Conservation (phyloP, 2,329 filamentous ascomycete genomes). For the Phyllosticta ampelicida region DNA sequence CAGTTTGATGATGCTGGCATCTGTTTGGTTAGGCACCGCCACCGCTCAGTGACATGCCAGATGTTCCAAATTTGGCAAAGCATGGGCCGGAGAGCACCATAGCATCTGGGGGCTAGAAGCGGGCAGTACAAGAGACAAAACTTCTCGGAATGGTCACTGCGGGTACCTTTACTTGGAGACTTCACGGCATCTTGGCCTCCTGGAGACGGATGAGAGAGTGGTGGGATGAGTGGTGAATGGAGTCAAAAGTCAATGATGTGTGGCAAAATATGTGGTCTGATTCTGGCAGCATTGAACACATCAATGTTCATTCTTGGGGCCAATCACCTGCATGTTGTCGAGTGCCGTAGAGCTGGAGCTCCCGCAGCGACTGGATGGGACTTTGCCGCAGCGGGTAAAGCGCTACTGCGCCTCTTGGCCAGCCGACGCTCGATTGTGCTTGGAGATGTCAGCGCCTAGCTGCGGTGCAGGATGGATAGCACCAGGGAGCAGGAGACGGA, state of each 20-base stretch:
- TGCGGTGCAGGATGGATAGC: background rate
- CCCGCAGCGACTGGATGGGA: background rate
- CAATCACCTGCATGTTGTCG: conserved; percentile 67
- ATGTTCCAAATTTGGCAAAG: background rate
- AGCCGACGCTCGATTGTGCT: background rate
- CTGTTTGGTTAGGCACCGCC: background rate
- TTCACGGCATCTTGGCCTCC: background rate
- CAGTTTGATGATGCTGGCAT: background rate
- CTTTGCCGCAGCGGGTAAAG: background rate
- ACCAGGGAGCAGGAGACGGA: background rate
- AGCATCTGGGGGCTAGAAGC: background rate
- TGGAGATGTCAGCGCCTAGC: background rate
- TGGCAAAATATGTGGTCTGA: background rate
- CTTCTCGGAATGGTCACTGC: conserved; percentile 6
- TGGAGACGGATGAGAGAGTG: background rate
- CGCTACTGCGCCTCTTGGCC: background rate
- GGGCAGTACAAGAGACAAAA: background rate
- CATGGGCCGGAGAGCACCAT: background rate
- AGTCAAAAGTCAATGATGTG: too few species aligned
- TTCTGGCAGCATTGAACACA: background rate
- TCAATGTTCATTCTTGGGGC: conserved; percentile 80
- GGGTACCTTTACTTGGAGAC: background rate
- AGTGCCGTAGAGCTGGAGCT: conserved; percentile 41
- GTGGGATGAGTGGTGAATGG: background rate
- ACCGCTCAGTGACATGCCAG: background rate